Base-by-base conservation (phyloP, 2,329 filamentous ascomycete species). In the Aspergillaceae sp. region DNA sequence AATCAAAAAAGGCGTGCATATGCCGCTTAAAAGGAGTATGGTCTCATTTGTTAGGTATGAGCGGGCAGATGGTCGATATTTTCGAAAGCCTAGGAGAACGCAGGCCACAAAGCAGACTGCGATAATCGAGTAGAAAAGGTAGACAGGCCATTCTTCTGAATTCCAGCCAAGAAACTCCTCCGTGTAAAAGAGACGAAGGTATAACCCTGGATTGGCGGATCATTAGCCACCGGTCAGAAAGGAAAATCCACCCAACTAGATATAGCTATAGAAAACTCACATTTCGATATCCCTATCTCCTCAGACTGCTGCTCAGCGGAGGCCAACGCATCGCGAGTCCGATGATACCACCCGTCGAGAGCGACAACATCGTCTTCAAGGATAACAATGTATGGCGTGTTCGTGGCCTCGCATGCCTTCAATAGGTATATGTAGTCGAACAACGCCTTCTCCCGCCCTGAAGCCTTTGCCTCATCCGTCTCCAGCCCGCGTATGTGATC, bases 351-450 rank as follows among this genome's bases (percentile, higher is more conserved):
- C 8, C 72, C 72, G 42, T 73, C 69, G 52, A 70, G 63, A 32
- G 69, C 71, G 4, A 76, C 45, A 3, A 68, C 62, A 51, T 75
- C 72, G 50, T 75, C 73, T 51, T 75, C 73, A 4, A 75, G 52
- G 35, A 75, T 68, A 4, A 64, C 57, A 34, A 70, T 62, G 49
- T 72, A 72, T 2, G 64, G 62, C 5, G 70, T 60, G 19, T 61
- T 60, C 5, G 60, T 58, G 29, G 57, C 56, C 27, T 62, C 50
- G 53, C 73, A 74, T 7, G 62, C 61, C 42, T 67, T 62, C 28
- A 74, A 51, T 28, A 74, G 51, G 40, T 69, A 68, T 6, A 55
- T 60, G 49, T 74, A 74, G 50, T 75, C 72, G 46, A 67, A 69
- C 4, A 73, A 51, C 3, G 57, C 65, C 47, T 74, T 74, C 38